Evolutionary conservation across 2,329 filamentous ascomycete genomes (phyloP).

Genomic region (Pleomassaria siparia): DNA sequence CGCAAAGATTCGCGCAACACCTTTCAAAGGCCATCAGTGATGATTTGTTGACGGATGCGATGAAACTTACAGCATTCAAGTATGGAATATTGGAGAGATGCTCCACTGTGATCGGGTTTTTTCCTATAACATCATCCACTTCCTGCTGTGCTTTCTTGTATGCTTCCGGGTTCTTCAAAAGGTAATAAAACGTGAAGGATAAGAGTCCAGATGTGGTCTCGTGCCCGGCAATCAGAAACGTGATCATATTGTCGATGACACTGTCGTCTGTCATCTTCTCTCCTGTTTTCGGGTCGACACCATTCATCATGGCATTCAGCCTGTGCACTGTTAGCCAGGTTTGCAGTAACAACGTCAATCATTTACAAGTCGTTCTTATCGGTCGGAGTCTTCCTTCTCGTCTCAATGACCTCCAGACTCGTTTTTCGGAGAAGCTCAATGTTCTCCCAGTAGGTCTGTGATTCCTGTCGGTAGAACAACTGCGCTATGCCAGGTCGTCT

Average conservation of each 20-base stretch:
- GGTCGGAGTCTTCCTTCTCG: slow-evolving; percentile 56
- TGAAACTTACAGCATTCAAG: slow-evolving; percentile 46
- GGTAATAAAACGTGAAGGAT: slow-evolving; percentile 52
- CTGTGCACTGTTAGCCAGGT: slow-evolving; percentile 3
- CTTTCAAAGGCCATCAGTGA: slow-evolving; percentile 3
- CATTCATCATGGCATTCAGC: slow-evolving; percentile 61
- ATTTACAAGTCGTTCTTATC: slow-evolving; percentile 57
- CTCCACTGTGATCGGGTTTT: slow-evolving; percentile 47
- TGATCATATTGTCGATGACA: slow-evolving; percentile 68
- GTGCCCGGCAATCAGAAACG: slow-evolving; percentile 62
- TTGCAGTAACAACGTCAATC: no score
- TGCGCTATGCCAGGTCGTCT: slow-evolving; percentile 33
- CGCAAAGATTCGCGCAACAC: slow-evolving; percentile 58
- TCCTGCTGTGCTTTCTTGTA: slow-evolving; percentile 56
- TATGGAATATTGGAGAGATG: slow-evolving; percentile 57
- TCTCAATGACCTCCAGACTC: slow-evolving; percentile 59
- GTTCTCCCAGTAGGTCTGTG: slow-evolving; percentile 55
- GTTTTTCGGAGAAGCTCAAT: slow-evolving; percentile 59
- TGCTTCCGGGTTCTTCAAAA: slow-evolving; percentile 54
- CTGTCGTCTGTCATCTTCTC: slow-evolving; percentile 59
- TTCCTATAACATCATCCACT: slow-evolving; percentile 55
- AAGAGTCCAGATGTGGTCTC: slow-evolving; percentile 43
- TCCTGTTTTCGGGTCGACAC: slow-evolving; percentile 63
- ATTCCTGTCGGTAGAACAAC: slow-evolving; percentile 38
- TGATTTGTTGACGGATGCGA: neutral